Conservation (phyloP, 2,329 filamentous ascomycete species). For the Balansia obtecta region DNA sequence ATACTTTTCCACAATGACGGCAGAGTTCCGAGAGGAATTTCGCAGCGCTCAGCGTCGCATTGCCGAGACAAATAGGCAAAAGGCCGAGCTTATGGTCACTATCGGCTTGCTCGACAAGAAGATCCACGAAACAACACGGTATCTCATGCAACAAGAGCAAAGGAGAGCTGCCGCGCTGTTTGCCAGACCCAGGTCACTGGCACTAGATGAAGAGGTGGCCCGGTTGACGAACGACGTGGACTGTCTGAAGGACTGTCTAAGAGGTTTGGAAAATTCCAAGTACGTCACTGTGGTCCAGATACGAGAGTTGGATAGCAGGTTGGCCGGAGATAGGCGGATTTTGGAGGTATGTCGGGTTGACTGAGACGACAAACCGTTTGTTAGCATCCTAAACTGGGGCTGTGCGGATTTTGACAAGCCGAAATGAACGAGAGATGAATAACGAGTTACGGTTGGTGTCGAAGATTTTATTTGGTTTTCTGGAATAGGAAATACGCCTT, state of each 20-base stretch:
- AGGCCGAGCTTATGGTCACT: constrained; percentile 2
- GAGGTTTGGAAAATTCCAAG: background rate
- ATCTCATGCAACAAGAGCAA: constrained; percentile 2
- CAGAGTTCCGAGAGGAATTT: background rate
- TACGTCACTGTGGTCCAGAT: background rate
- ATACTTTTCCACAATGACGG: background rate
- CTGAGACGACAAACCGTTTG: background rate
- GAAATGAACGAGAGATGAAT: too few species aligned
- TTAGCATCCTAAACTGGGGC: too few species aligned
- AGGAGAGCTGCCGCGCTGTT: constrained; percentile 1
- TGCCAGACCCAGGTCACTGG: constrained; percentile 1
- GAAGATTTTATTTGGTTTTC: too few species aligned
- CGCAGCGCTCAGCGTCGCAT: background rate
- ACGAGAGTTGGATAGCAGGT: background rate
- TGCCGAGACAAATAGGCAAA: background rate
- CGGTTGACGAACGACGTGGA: constrained; percentile 2
- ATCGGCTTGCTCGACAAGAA: constrained; percentile 3
- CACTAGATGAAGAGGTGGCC: background rate
- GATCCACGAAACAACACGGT: constrained; percentile 3
- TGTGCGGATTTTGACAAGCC: too few species aligned
- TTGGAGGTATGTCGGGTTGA: background rate
- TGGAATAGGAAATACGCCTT: too few species aligned
- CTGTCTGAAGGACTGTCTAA: background rate
- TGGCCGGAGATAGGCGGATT: background rate
- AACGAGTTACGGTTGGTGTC: too few species aligned